Evolutionary conservation across 1,139 yeast species (phyloP), one percentile per base, ranked within the genome.

Genomic region (Pichia sp.): DNA sequence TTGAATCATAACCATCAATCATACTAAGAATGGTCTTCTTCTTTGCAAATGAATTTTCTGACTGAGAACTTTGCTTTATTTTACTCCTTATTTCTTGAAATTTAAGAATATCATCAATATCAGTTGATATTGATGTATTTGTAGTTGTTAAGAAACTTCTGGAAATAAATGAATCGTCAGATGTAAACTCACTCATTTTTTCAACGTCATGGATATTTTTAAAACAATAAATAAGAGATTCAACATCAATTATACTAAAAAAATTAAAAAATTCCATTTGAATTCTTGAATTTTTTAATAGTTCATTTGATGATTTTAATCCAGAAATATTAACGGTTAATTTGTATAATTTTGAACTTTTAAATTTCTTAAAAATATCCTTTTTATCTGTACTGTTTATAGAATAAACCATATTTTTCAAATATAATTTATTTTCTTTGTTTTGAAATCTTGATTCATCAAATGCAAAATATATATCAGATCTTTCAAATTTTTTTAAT

Each of bases 201-300:
- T 36, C 43, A 12, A 42, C 24, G 32, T 52, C 35, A 33, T 51
- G 35, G 2, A 52, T 42, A 28, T 48, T 44, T 25, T 43, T 31
- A 9, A 44, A 23, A 9, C 48, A 42, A 22, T 30, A 39, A 20
- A 48, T 22, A 16, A 47, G 32, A 6, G 46, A 30, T 34, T 37
- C 31, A 2, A 47, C 20, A 35, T 52, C 51, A 38, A 45, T 39
- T 11, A 51, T 38, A 32, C 49, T 43, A 12, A 52, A 43, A 40
- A 48, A 39, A 30, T 51, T 53, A 10, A 48, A 31, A 39, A 53
- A 53, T 34, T 51, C 55, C 5, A 51, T 10, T n/a, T 40, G 46
- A 4, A 47, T 22, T 26, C 24, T 45, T 4, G 50, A 41, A 10
- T 41, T n/a, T 34, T 38, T 27, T 3, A 49, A 31, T 4, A n/a